Base-by-base conservation (phyloP, 148 eudicot species). In the Mesembryanthemum crystallinum region DNA sequence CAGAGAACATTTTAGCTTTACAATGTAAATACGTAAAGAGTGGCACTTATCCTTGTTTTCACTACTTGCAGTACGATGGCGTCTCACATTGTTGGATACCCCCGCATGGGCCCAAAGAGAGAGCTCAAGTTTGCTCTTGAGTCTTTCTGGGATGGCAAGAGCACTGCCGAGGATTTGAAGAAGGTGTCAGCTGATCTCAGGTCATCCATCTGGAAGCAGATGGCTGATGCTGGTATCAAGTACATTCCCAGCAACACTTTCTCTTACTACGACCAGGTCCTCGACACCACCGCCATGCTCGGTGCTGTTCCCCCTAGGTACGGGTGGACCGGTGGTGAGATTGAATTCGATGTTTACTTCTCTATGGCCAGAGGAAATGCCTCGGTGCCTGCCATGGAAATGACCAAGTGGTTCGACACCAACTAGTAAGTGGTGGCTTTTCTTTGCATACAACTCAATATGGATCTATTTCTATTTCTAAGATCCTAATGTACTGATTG, bases 391-490 rank as follows among this genome's bases (percentile, higher is more conserved):
- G 97, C 97, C 32, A 92, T 92, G 94, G 94, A 92, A 79, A 92
- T 92, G 97, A 92, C 94, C 82, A 92, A 92, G 90, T 92, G 97
- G 97, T 92, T 92, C 45, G 94, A 92, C 87, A 92, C 97, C 91
- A 92, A 92, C 91, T 92, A 92, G 97, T 92, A 84, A 89, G 97
- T 89, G 73, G 55, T 77, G 64, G 14, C 1, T 17, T 55, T 0
- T 24, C 32, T 49, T 67, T 30, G n/a, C 13, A 3, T 7, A 5
- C 39, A 45, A 57, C 64, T 28, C 18, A 5, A 57, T 49, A 8
- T 54, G 64, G 4, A 71, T 23, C 49, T 35, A 15, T 47, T 57
- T 54, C 30, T 35, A 17, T 60, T n/a, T 1, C 67, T 32, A 59
- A 52, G 64, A 32, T 51, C 17, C 25, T 37, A 15, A 42, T 73